phyloP scores from a whole-genome alignment of 495 filamentous ascomycete species.

The Pyrenopolyporus hunteri region DNA sequence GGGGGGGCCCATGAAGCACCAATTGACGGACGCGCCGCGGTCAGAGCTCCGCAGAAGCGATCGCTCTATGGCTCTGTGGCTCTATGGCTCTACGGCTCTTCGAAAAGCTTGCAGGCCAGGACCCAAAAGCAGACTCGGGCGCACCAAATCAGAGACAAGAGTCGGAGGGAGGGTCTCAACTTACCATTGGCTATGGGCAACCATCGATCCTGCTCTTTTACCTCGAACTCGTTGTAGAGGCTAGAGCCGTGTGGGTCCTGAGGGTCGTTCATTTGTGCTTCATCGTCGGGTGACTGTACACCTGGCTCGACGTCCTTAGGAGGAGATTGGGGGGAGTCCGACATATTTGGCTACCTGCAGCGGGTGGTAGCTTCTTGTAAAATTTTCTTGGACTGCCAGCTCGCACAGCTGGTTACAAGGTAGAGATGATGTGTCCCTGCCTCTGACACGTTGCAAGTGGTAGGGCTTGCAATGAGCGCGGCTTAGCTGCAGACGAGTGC shows the following conservation, averaged over 20 bases:
- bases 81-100: too few species aligned
- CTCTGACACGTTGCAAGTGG: conserved; percentile 60
- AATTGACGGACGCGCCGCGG: conserved; percentile 45
- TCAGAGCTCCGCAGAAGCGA: conserved; percentile 43
- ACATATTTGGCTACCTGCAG: conserved; percentile 85
- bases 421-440: conserved; percentile 59
- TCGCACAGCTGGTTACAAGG: conserved; percentile 57
- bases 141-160: conserved; percentile 51
- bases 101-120: conserved; percentile 44
- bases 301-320: conserved; percentile 93
- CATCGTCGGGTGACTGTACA: conserved; percentile 91
- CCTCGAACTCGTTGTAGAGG: conserved; percentile 90
- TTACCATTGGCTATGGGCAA: conserved; percentile 99
- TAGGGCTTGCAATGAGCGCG: conserved; percentile 55
- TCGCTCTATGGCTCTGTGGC: too few species aligned
- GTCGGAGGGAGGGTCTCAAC: conserved; percentile 57
- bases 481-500: conserved; percentile 57
- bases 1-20: conserved; percentile 42
- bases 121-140: conserved; percentile 59
- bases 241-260: conserved; percentile 64
- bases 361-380: conserved; percentile 62
- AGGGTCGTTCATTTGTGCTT: conserved; percentile 65
- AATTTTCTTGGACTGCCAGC: conserved; percentile 59
- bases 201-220: conserved; percentile 99
- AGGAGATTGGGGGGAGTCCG: conserved; percentile 92